Percentiles rank a stretch among this genome's conserved stretches.
phyloP scores from a whole-genome alignment of 2,329 filamentous ascomycete genomes.

The Venturia effusa region DNA sequence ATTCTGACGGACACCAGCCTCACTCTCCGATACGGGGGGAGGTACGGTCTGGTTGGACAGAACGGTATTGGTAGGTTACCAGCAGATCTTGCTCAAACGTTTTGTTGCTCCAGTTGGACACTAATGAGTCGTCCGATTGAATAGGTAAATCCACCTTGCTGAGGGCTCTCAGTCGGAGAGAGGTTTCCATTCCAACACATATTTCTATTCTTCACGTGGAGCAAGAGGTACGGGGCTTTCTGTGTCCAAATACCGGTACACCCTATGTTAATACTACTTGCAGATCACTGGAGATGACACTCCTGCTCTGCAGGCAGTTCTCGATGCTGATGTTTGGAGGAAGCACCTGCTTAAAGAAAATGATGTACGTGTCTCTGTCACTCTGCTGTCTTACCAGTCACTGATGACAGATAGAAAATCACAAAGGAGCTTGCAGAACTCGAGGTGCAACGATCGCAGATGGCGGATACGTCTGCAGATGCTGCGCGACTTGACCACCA shows the following conservation, averaged over 20 bases:
- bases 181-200: conserved; percentile 87
- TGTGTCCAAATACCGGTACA: background rate
- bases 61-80: conserved; percentile 67
- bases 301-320: conserved; percentile 81
- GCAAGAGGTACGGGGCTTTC: conserved; percentile 61
- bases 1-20: conserved; percentile 87
- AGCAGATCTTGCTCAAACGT: background rate
- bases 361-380: conserved; percentile 44
- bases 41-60: conserved; percentile 95
- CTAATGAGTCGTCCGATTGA: background rate
- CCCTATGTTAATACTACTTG: conserved; percentile 13
- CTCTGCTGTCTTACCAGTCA: background rate
- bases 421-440: conserved; percentile 62
- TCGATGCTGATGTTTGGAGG: conserved; percentile 97
- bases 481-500: conserved; percentile 76
- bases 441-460: conserved; percentile 61
- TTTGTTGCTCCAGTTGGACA: conserved; percentile 46
- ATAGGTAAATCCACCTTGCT: conserved; percentile 63
- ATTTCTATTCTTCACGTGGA: conserved; percentile 99
- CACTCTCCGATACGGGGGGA: conserved; percentile 80
- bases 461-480: conserved; percentile 89
- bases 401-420: conserved; percentile 50
- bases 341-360: conserved; percentile 90
- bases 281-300: conserved; percentile 93
- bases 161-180: conserved; percentile 81